Evolutionary conservation across 2,329 filamentous ascomycete species (phyloP), one percentile per base, ranked within the genome.

Genomic region (Plenodomus tracheiphilus): DNA sequence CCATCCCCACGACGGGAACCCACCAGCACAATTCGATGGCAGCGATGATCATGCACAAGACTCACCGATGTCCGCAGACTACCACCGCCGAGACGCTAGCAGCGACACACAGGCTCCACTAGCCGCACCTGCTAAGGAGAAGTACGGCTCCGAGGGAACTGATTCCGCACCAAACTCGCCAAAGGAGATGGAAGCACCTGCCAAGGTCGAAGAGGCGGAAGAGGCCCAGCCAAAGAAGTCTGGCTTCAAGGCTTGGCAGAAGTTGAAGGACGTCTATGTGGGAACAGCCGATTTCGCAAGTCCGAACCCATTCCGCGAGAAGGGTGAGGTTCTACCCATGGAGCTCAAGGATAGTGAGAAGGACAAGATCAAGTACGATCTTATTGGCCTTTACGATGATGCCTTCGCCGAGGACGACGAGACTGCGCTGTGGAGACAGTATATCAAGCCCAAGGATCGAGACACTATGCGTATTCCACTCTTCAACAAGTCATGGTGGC

Each of bases 391-490:
- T 8, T 73, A 65, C 51, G 60, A 70, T 20, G 62, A 69, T n/a
- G 53, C 53, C 16, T 56, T 59, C 15, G 41, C 51, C 2, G 71
- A 72, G 48, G 66, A 70, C 18, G 59, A 62, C 39, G 61, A 72
- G 25, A 59, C 67, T 22, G 69, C 89, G 0, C 75, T 83, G 38
- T 99, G 94, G 94, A 85, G 86, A 62, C 87, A 86, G 52, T 97
- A 92, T 74, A 77, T 97, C 42, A 87, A 85, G 64, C 82, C 84
- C 49, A 91, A 88, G 47, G 85, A 97, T 53, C 86, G 94, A 32
- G 91, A 93, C 16, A 96, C 89, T 0, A 91, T 95, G 75, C 85
- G 86, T 39, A 75, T 97, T 9, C 85, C 91, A 0, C 74, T 70
- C 7, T 68, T 72, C 49, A 57, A 65, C 28, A 60, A 60, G 45